Evolutionary conservation across 129 eudicot species (phyloP), one percentile per base, ranked within the genome.

Genomic region (Dittrichia graveolens): DNA sequence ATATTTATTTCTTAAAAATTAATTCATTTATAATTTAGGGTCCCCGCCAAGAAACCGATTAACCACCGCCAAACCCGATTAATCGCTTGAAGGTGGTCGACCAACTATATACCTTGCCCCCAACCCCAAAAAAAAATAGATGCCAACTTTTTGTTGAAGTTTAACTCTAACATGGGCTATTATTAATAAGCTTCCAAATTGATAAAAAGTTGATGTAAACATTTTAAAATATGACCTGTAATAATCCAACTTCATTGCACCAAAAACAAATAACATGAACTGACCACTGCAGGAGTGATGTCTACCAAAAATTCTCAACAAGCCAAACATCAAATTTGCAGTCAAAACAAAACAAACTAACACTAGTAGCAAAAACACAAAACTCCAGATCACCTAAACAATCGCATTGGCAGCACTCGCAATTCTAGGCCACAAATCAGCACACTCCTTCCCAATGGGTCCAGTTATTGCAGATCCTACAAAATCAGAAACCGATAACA

Each of bases 361-460:
- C 45, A 63, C 8, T 16, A 18, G 62, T 48, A 61, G 19, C 40
- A 16, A 69, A 49, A 40, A 53, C 55, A 48, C 4, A 48, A 74
- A 56, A 60, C 24, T 65, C 57, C 41, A 35, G 9, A 10, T 6
- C 37, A 35, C 46, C 79, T 81, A 91, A 56, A 91, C 95, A 61
- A 91, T 91, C 16, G 95, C 97, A 87, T 91, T 91, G 2, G 97
- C 92, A 54, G 92, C 96, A 82, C 92, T 86, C 24, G 96, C 96
- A 47, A 89, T 89, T 78, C 96, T 89, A 8, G 96, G 96, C 96
- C 96, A 90, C 31, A 90, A 83, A 78, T 91, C 97, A 79, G 95
- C 97, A 68, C 97, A 91, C 69, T 91, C 95, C 69, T 91, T 91
- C 61, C 97, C 97, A 62, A 91, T 91, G 2, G 95, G 97, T 65